Evolutionary conservation across 1,284 basidiomycete genomes (phyloP).

Genomic region (Amylostereum areolatum): DNA sequence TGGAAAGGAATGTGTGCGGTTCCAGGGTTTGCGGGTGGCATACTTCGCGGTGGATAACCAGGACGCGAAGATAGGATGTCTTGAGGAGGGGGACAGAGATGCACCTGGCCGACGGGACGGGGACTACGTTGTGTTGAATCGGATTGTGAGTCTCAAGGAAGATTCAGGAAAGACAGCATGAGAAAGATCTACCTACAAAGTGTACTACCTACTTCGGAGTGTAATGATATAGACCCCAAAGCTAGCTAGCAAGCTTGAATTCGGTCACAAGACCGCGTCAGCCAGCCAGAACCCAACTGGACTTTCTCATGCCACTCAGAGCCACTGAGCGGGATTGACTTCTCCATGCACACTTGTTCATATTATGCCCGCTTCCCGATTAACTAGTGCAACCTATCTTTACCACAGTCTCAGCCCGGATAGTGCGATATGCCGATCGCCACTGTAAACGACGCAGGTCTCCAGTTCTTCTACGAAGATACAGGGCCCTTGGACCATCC

Average conservation of each 20-base stretch:
- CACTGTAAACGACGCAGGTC: slow-evolving; percentile 1
- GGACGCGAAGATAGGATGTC: slow-evolving; percentile 63
- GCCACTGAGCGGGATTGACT: no score
- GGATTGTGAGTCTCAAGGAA: slow-evolving; percentile 94
- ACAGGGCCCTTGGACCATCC: slow-evolving; percentile 4
- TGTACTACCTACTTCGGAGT: background rate
- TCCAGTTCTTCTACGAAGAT: slow-evolving; percentile 10
- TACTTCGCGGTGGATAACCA: slow-evolving; percentile 90
- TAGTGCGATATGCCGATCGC: slow-evolving; percentile 6
- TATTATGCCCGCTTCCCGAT: no score
- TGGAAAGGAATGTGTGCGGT: slow-evolving; percentile 90
- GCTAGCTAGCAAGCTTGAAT: no score
- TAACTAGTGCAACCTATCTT: no score
- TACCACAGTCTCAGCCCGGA: background rate
- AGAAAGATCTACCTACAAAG: slow-evolving; percentile 1
- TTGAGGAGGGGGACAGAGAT: slow-evolving; percentile 49
- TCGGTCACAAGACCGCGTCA: no score
- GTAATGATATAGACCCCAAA: background rate
- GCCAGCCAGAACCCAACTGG: no score
- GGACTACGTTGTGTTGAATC: slow-evolving; percentile 84
- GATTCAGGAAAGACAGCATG: slow-evolving; percentile 75
- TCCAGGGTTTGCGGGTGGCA: slow-evolving; percentile 94
- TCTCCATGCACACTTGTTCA: no score
- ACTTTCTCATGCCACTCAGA: no score
- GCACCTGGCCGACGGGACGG: slow-evolving; percentile 47